Evolutionary conservation across 345 rosid species (phyloP).

Genomic region (Erodium maritimum): DNA sequence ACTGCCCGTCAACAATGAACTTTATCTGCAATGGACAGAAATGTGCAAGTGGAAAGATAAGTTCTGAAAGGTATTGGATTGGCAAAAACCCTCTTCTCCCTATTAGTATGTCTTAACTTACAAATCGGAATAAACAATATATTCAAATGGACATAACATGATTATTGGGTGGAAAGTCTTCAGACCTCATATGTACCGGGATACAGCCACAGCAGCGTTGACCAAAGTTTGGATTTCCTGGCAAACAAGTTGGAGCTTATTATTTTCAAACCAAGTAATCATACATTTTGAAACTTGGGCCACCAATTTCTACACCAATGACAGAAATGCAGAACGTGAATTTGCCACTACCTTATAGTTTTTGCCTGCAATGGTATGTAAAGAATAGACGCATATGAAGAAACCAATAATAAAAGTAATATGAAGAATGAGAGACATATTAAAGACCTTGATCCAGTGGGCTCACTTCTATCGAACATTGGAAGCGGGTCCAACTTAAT

Average conservation of each 20-base stretch:
- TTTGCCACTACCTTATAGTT: not conserved
- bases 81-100: too few species aligned
- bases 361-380: not conserved
- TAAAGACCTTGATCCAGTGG: constrained; percentile 35
- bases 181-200: constrained; percentile 83
- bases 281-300: not conserved
- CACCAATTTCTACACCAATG: not conserved
- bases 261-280: not conserved
- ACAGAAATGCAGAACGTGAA: not conserved
- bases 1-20: constrained; percentile 75
- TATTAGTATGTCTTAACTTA: too few species aligned
- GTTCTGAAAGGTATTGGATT: too few species aligned
- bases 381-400: not conserved
- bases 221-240: constrained; percentile 64
- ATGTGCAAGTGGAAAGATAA: too few species aligned
- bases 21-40: constrained; percentile 38
- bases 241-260: constrained; percentile 7
- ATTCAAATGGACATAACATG: not conserved
- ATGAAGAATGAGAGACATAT: not conserved
- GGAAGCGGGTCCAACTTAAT: constrained; percentile 68
- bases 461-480: constrained; percentile 22
- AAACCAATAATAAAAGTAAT: not conserved
- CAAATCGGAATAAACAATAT: too few species aligned
- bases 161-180: not conserved
- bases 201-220: constrained; percentile 83